phyloP scores from a whole-genome alignment of 805 yeast genomes.

The Candida caryicola region DNA sequence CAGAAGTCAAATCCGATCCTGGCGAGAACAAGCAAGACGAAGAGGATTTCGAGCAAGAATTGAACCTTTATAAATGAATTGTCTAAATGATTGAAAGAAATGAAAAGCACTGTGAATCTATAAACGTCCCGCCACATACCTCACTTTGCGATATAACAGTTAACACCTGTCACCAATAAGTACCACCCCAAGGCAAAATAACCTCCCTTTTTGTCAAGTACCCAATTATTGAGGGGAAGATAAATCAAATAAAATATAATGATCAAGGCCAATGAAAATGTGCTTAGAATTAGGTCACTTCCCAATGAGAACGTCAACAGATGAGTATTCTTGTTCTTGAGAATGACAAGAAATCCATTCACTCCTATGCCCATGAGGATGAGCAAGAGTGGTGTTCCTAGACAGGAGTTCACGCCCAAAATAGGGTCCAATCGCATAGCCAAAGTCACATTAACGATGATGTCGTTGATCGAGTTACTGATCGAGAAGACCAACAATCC shows the following conservation, averaged over 20 bases:
- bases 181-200: constrained; percentile 21
- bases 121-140: not conserved
- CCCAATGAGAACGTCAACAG: constrained; percentile 20
- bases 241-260: constrained; percentile 21
- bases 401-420: constrained; percentile 49
- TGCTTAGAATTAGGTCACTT: constrained; percentile 22
- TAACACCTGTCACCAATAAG: constrained; percentile 17
- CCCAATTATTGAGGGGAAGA: constrained; percentile 35
- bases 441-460: constrained; percentile 48
- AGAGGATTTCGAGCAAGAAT: constrained; percentile 7
- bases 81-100: constrained; percentile 1
- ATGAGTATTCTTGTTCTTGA: constrained; percentile 1
- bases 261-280: constrained; percentile 24
- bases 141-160: constrained; percentile 11
- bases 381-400: constrained; percentile 52
- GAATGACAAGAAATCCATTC: constrained; percentile 28
- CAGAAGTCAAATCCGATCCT: not conserved
- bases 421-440: constrained; percentile 37
- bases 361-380: constrained; percentile 51
- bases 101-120: not conserved
- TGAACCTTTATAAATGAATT: constrained; percentile 1
- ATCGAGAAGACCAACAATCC: constrained; percentile 49
- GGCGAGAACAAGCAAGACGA: not conserved
- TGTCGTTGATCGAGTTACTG: constrained; percentile 52
- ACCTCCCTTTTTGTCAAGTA: constrained; percentile 30